Percentiles rank a stretch among this genome's conserved stretches.
Evolutionary conservation across 306 rosid genomes (phyloP).

Genomic region (Carpinus fangiana): DNA sequence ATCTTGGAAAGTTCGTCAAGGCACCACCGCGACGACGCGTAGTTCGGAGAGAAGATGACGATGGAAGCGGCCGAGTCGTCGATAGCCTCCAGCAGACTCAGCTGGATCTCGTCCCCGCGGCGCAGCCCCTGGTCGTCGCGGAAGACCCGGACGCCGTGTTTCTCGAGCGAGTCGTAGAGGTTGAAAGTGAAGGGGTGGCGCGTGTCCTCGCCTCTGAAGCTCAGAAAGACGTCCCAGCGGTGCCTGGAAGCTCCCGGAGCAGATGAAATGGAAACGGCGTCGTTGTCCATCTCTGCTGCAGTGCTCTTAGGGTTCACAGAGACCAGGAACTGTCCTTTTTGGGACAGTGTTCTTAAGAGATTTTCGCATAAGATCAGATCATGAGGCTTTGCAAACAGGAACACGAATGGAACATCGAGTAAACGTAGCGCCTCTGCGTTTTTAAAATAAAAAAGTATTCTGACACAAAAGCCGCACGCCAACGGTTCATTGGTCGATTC

Average conservation of each 20-base stretch:
- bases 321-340: too few species aligned
- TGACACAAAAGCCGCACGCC: too few species aligned
- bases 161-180: conserved; percentile 19
- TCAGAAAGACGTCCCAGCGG: conserved; percentile 42
- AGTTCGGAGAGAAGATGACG: conserved; percentile 29
- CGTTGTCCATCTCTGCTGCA: neutral
- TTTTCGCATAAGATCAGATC: too few species aligned
- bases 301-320: neutral
- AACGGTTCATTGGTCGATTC: too few species aligned
- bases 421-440: too few species aligned
- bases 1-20: conserved; percentile 41
- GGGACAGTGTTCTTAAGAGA: too few species aligned
- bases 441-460: too few species aligned
- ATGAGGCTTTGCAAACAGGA: too few species aligned
- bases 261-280: neutral
- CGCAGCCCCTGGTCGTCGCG: conserved; percentile 35
- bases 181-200: conserved; percentile 21
- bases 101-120: conserved; percentile 28
- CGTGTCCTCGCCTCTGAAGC: conserved; percentile 48
- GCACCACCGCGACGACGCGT: conserved; percentile 44
- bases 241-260: conserved; percentile 26
- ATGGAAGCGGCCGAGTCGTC: conserved; percentile 46
- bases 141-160: conserved; percentile 31
- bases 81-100: conserved; percentile 19
- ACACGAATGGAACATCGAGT: too few species aligned